Evolutionary conservation across 345 rosid genomes (phyloP).

Genomic region (Eucalyptus pumila): DNA sequence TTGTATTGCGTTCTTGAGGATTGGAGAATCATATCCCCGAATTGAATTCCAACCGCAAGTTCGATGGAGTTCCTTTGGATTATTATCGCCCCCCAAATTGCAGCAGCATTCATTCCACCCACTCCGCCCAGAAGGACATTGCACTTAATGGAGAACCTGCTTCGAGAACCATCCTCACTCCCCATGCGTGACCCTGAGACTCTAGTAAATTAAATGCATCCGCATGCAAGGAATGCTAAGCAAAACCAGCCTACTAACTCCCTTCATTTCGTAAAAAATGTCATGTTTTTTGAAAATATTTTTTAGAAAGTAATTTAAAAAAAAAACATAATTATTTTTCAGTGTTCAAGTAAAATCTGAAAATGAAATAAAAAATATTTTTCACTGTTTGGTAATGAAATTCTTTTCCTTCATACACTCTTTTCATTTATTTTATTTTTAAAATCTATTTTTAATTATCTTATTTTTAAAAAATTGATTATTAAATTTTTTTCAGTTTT

Average conservation of each 20-base stretch:
- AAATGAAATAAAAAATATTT: too few species aligned
- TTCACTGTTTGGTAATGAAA: too few species aligned
- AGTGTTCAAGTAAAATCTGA: too few species aligned
- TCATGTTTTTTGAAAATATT: too few species aligned
- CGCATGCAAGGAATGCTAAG: background rate
- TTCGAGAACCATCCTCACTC: background rate
- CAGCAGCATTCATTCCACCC: background rate
- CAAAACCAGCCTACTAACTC: background rate
- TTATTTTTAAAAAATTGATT: too few species aligned
- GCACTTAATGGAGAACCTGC: background rate
- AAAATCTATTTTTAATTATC: too few species aligned
- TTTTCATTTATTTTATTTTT: too few species aligned
- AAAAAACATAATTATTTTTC: too few species aligned
- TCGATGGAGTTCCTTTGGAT: background rate
- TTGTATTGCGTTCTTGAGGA: background rate
- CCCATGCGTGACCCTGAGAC: background rate
- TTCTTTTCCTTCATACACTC: too few species aligned
- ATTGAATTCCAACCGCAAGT: background rate
- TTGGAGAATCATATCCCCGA: background rate
- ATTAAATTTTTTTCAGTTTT: too few species aligned
- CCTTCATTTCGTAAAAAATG: fast-evolving
- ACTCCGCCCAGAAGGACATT: background rate
- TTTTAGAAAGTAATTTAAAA: fast-evolving
- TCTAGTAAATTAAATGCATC: background rate
- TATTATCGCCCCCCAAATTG: background rate